Evolutionary conservation across 1,139 yeast species (phyloP), one percentile per base, ranked within the genome.

Genomic region (Scheffersomyces quercinus): DNA sequence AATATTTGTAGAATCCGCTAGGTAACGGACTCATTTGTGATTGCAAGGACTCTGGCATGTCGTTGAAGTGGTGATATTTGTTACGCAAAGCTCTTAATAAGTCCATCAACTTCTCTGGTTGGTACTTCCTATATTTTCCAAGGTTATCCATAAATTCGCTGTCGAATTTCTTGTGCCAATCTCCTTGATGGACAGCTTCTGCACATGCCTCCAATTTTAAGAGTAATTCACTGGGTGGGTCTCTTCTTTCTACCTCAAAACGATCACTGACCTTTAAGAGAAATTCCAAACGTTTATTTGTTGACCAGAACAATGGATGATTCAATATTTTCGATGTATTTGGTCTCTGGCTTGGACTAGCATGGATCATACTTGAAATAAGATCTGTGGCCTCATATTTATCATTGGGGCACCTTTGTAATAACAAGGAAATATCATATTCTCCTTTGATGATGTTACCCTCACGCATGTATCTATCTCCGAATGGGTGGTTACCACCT

Each of bases 401-500:
- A 56, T 79, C 83, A 11, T 69, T 64, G 1, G 72, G 70, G 48
- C 73, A 68, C n/a, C 64, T 59, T 5, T 64, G 56, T 26, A 71
- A 70, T 35, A 79, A 58, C 14, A 59, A 50, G 3, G 78, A 75
- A 36, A 91, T 65, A 44, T 78, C 73, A 59, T 71, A 85, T n/a
- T 77, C 76, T 14, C 86, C 88, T 53, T 82, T 86, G 47, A 90
- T 83, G 32, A 93, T 91, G 58, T 93, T 90, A 13, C 87, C 95
- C 59, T 93, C 98, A 40, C 99, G 75, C 55, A 85, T 65, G 54
- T 88, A 90, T 43, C 89, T 73, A 56, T 88, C 95, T 10, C 99
- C 99, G 69, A 88, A 93, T 3, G 99, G 99, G 69, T 93, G 99
- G n/a, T 67, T 63, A 0, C 99, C 99, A 11, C 80, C 80, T 0